Conservation (phyloP, 129 eudicot species). For the Chrysanthemum lavandulifolium region DNA sequence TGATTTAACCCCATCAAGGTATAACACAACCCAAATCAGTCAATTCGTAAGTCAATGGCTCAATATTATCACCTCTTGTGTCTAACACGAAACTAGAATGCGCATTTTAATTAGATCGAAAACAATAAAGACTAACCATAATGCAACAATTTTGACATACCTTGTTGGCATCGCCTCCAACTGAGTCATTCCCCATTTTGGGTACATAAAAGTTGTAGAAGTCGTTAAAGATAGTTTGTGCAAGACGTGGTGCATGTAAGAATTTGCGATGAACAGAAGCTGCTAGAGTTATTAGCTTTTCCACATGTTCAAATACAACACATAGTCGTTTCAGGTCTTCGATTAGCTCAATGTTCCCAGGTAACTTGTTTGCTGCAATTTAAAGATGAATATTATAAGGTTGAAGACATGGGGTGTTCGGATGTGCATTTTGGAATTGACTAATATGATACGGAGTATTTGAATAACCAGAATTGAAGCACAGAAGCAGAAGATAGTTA, state of each 20-base stretch:
- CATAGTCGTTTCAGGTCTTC: slow-evolving; percentile 75
- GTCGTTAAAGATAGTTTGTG: slow-evolving; percentile 60
- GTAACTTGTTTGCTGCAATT: slow-evolving; percentile 49
- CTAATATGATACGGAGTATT: not conserved
- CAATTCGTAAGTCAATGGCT: not conserved
- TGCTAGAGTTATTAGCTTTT: slow-evolving; percentile 57
- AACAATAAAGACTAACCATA: not conserved
- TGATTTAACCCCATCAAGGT: not conserved
- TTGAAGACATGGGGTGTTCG: not conserved
- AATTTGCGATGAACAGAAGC: slow-evolving; percentile 87
- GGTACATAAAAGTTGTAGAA: slow-evolving; percentile 59
- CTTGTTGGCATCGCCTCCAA: slow-evolving; percentile 40
- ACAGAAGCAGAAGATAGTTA: no score
- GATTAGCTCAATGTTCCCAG: slow-evolving; percentile 46
- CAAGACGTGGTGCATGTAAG: slow-evolving; percentile 69
- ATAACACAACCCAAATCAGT: not conserved
- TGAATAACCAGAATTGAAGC: no score
- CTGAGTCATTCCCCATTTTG: slow-evolving; percentile 60
- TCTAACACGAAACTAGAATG: not conserved
- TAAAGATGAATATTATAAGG: slow-evolving; percentile 20
- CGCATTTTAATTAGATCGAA: not conserved
- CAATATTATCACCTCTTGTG: not conserved
- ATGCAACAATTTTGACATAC: slow-evolving; percentile 29
- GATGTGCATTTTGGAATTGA: not conserved
- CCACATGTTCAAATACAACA: slow-evolving; percentile 71